These are phyloP conservation scores for Lolium rigidum DNA, from an alignment of 176 grass and related monocot species.

Conservation along the genomic window DNA sequence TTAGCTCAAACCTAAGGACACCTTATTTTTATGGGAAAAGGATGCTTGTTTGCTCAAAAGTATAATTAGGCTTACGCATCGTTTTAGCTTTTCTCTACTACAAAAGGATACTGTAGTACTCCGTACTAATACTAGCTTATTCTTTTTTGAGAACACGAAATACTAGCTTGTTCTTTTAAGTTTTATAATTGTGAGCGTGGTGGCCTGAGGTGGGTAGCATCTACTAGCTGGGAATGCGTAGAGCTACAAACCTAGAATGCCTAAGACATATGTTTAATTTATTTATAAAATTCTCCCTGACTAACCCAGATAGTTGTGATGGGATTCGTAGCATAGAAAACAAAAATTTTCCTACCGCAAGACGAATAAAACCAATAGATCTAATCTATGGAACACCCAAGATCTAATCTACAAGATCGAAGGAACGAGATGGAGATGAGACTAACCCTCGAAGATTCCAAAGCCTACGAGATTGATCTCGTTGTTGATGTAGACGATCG, in stretches of 20 bases:
- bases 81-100: background rate
- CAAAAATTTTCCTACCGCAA: too few relatives aligned
- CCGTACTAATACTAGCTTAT: background rate
- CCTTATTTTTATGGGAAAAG: background rate
- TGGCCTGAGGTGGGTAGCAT: slow-evolving; percentile 32
- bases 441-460: too few relatives aligned
- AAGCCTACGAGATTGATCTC: too few relatives aligned
- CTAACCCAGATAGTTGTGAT: background rate
- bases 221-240: slow-evolving; percentile 10
- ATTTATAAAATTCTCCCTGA: background rate
- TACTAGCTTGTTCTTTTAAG: slow-evolving; percentile 20
- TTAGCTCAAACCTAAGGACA: background rate
- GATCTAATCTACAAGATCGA: too few relatives aligned
- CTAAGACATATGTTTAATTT: background rate
- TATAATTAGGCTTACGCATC: background rate
- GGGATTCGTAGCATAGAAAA: too few relatives aligned
- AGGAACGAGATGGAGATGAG: too few relatives aligned
- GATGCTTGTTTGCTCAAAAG: slow-evolving; percentile 21
- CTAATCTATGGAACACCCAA: too few relatives aligned
- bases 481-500: too few relatives aligned
- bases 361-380: too few relatives aligned
- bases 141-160: background rate
- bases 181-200: slow-evolving; percentile 15
- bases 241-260: slow-evolving; percentile 13
- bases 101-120: background rate